Evolutionary conservation across 73 alveolate genomes (phyloP).

Genomic region (Uronychia setigera): DNA sequence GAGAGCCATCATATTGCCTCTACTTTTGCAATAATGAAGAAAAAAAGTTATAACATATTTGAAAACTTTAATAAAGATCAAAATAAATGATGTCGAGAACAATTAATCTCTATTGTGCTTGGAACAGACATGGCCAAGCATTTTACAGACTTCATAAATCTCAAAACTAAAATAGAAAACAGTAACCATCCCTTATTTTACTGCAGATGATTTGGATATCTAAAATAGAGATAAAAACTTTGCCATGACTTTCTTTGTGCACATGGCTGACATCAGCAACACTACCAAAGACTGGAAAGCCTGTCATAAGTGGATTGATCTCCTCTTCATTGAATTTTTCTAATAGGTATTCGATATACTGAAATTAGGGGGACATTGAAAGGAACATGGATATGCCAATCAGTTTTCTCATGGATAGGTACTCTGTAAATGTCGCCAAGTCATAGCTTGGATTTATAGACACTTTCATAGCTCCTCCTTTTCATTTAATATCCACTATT

Average conservation of each 20-base stretch:
- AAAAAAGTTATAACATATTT: slow-evolving; percentile 64
- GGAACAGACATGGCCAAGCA: slow-evolving; percentile 59
- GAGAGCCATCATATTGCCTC: slow-evolving; percentile 88
- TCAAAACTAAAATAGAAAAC: slow-evolving; percentile 17
- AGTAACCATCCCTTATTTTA: no score
- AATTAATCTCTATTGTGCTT: slow-evolving; percentile 30
- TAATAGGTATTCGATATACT: no score
- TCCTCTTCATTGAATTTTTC: slow-evolving; percentile 67
- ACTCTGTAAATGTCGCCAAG: slow-evolving; percentile 44
- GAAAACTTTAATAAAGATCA: slow-evolving; percentile 58
- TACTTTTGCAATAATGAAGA: slow-evolving; percentile 59
- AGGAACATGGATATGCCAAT: slow-evolving; percentile 52
- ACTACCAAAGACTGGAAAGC: slow-evolving; percentile 64
- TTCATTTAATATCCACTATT: not conserved
- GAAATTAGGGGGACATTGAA: slow-evolving; percentile 86
- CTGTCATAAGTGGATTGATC: slow-evolving; percentile 74
- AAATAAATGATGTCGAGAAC: slow-evolving; percentile 25
- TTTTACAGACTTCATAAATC: slow-evolving; percentile 26
- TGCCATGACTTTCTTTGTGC: slow-evolving; percentile 26
- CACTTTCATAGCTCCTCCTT: slow-evolving; percentile 32
- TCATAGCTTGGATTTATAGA: slow-evolving; percentile 69
- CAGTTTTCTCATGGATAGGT: slow-evolving; percentile 63
- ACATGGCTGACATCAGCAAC: slow-evolving; percentile 60
- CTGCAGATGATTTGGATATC: slow-evolving; percentile 29
- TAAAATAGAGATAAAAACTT: slow-evolving; percentile 12